Evolutionary conservation across 352 stramenopile genomes (phyloP), one percentile per base, ranked within the genome.

Genomic region (Albugo laibachii): DNA sequence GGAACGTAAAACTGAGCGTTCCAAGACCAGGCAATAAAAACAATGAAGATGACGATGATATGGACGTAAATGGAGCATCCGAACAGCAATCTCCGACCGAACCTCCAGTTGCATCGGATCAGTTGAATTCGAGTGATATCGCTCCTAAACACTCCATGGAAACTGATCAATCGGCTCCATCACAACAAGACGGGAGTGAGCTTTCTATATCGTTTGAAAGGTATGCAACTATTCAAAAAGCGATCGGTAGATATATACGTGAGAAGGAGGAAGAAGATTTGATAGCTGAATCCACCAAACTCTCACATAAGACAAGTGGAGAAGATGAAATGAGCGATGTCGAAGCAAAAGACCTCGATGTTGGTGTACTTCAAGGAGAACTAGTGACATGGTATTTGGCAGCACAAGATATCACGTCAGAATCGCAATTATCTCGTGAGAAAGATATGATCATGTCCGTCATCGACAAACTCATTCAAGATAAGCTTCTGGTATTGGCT

Each of bases 1-100:
- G 97, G 54, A 92, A 97, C 65, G 84, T 99, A 5, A 83, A 95
- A 53, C 59, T 97, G 12, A 83, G 96, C 18, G 52, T 89, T 50
- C 71, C 74, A 0, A 39, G 54, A 2, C 20, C 41, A 16, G 51
- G 54, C 8, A 61, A 59, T 12, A 43, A 24, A 13, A 83, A 92
- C 13, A 73, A 81, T 5, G 67, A 85, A 19, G 54, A 62, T 16
- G 69, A n/a, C n/a, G n/a, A 92, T 12, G 57, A 63, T 18, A 52
- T 60, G 20, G 49, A 54, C 5, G 21, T 49, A 14, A 37, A 59
- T 13, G 50, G 24, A 31, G 3, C 24, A 31, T 24, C 31, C 38
- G 27, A 13, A 13, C 19, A 43, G 16, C 24, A 43, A 47, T 24
- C 14, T 1, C 51, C 13, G 8, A 19, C 55, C 35, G 49, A 48